Percentiles rank a stretch among this genome's conserved stretches.
Conservation (phyloP, 169 alveolate genomes). For the Cystoisospora suis region DNA sequence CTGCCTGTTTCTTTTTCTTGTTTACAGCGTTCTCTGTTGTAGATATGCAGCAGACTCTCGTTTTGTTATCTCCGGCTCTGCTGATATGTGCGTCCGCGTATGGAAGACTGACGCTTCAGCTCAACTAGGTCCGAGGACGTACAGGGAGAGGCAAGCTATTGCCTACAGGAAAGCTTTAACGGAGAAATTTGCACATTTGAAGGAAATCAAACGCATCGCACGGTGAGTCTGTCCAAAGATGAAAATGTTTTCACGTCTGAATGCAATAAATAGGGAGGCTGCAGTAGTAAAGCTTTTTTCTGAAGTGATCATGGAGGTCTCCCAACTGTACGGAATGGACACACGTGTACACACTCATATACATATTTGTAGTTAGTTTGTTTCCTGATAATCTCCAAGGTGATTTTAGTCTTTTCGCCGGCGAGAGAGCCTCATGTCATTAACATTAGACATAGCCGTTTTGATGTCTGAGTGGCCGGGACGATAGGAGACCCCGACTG, state of each 20-base stretch:
- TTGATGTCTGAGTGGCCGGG: too few species aligned
- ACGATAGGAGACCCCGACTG: too few species aligned
- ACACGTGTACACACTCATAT: not conserved
- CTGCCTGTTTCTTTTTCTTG: not conserved
- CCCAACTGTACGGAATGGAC: too few species aligned
- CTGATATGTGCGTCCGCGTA: conserved; percentile 95
- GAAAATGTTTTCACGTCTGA: not conserved
- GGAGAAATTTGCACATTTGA: conserved; percentile 81
- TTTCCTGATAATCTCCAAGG: not conserved
- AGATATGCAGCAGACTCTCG: conserved; percentile 93
- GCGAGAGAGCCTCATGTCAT: too few species aligned
- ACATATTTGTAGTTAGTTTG: not conserved
- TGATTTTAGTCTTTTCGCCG: too few species aligned
- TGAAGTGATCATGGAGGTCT: too few species aligned
- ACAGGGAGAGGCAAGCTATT: conserved; percentile 83
- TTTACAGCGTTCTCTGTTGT: conserved; percentile 82
- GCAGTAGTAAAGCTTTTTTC: too few species aligned
- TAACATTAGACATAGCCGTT: too few species aligned
- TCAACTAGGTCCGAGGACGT: conserved; percentile 77
- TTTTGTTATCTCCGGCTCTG: conserved; percentile 95
- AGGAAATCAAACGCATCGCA: conserved; percentile 86
- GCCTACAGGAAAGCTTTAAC: conserved; percentile 83
- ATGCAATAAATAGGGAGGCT: not conserved
- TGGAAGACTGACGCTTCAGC: conserved; percentile 94
- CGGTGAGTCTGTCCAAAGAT: conserved; percentile 29